These are phyloP conservation scores for Neurospora intermedia DNA, from an alignment of 495 filamentous ascomycete species.

Conservation along the genomic window DNA sequence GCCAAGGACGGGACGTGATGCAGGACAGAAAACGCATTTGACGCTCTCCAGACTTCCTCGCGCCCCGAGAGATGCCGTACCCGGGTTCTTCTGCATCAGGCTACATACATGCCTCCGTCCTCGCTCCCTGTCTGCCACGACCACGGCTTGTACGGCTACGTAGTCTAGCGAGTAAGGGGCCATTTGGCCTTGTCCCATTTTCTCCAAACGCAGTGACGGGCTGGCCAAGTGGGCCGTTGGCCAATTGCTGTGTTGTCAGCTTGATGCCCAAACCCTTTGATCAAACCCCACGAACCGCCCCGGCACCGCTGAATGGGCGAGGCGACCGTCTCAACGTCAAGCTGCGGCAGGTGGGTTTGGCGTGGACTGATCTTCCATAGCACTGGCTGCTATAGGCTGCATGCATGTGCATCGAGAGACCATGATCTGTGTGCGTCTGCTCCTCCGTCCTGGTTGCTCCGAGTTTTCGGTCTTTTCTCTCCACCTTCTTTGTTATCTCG, in stretches of 20 bases:
- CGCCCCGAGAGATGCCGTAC: background rate
- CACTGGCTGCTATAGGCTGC: background rate
- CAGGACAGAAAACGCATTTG: background rate
- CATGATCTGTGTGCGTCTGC: background rate
- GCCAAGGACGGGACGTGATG: background rate
- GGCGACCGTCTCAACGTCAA: background rate
- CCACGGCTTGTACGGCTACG: background rate
- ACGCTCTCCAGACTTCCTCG: background rate
- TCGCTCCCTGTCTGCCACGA: background rate
- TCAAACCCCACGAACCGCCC: background rate
- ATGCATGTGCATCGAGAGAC: background rate
- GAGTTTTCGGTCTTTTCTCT: background rate
- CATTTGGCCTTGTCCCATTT: background rate
- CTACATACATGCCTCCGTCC: background rate
- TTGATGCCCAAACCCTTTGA: background rate
- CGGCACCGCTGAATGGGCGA: background rate
- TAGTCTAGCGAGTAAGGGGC: background rate
- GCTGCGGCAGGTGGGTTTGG: background rate
- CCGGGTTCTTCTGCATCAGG: background rate
- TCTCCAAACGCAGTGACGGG: background rate
- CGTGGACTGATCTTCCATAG: background rate
- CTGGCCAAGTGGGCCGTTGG: background rate
- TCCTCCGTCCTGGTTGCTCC: background rate
- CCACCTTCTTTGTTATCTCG: background rate
- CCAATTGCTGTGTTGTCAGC: conserved; percentile 1